phyloP scores from a whole-genome alignment of 495 filamentous ascomycete species.

The Neurospora discreta region DNA sequence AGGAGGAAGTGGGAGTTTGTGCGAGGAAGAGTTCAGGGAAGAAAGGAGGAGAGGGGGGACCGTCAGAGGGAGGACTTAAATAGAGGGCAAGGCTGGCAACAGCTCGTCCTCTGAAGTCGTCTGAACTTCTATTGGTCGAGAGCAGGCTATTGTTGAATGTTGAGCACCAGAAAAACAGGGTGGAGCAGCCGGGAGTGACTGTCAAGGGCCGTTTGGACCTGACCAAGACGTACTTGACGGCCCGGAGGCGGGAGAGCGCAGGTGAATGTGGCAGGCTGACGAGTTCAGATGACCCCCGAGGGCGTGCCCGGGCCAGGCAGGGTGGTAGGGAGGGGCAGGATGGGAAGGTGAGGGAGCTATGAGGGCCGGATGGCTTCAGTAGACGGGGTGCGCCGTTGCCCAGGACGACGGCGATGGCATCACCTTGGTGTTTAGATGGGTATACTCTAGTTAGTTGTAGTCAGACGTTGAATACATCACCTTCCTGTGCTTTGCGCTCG shows the following conservation, averaged over 20 bases:
- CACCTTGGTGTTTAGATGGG: neutral
- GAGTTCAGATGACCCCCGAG: neutral
- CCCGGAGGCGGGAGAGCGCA: neutral
- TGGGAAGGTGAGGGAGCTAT: neutral
- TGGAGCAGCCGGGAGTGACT: slow-evolving; percentile 7
- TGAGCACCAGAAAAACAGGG: neutral
- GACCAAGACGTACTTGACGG: neutral
- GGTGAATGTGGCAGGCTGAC: neutral
- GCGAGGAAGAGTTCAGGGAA: neutral
- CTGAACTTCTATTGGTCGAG: neutral
- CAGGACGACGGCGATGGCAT: neutral
- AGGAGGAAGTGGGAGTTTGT: neutral
- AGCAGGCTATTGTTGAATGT: slow-evolving; percentile 3
- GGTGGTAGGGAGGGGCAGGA: neutral
- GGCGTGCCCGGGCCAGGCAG: neutral
- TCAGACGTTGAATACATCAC: neutral
- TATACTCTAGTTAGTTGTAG: neutral
- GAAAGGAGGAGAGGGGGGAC: neutral
- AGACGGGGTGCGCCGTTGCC: neutral
- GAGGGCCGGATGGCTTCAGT: neutral
- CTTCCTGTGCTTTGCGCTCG: neutral
- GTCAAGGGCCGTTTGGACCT: neutral
- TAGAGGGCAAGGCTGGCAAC: neutral
- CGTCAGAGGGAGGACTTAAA: neutral
- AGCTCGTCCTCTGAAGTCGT: neutral